Evolutionary conservation across 148 eudicot species (phyloP), one percentile per base, ranked within the genome.

Genomic region (Rhododendron molle): DNA sequence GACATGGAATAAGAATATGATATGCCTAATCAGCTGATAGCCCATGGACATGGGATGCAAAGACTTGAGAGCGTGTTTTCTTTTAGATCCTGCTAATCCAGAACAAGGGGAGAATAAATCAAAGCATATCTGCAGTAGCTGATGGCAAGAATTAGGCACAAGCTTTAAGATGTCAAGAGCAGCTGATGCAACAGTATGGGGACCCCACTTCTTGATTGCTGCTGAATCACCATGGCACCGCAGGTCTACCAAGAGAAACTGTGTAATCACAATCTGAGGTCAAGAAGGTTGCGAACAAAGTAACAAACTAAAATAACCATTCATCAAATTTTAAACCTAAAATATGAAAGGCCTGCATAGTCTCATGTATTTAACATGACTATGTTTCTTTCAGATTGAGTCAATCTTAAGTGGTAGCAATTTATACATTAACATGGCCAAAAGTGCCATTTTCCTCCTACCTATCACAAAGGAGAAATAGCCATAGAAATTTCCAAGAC

Each of bases 151-250:
- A 43, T 26, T 84, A 86, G 94, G 43, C 86, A 96, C 96, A 84
- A 96, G 91, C 87, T 94, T 92, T 90, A 96, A 86, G 87, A 96
- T 94, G 89, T 96, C 98, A 89, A 90, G 93, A 85, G 98, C 98
- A 86, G 98, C 92, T 89, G 95, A 88, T 32, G 95, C 93, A 90
- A 96, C 98, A 77, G 95, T 89, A 86, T 96, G 92, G 21, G 96
- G 93, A 7, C 91, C 88, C 85, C 89, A 91, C 89, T 96, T 96
- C 89, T 88, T 89, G 82, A 90, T 84, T 67, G 92, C 90, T 83
- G 98, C 93, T 50, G 98, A 94, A 83, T 96, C 98, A 83, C 98
- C 98, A 86, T 96, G 98, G 79, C 98, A 96, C 78, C 98, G 94
- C 87, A 96, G 88, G 91, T 96, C 98, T 30, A 96, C 94, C 85